These are phyloP conservation scores for Didymellaceae sp. DNA, from an alignment of 2,329 filamentous ascomycete species.

Conservation along the genomic window DNA sequence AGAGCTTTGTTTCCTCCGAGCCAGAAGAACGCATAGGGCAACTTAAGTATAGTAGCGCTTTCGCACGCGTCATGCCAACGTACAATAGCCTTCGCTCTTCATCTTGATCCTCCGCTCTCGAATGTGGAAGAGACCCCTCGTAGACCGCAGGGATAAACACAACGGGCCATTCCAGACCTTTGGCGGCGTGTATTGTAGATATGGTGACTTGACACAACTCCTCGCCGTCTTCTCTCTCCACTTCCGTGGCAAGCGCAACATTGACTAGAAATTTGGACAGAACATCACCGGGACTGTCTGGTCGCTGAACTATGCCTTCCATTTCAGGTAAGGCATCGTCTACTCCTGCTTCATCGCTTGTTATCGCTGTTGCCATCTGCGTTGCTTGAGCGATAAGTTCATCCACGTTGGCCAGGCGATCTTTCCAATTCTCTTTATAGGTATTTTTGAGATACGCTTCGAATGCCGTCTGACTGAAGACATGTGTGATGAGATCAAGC, in stretches of 20 bases:
- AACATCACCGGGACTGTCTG: conserved; percentile 63
- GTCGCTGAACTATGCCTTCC: conserved; percentile 71
- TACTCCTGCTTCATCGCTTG: conserved; percentile 48
- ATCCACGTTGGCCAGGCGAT: conserved; percentile 85
- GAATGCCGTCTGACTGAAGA: conserved; percentile 72
- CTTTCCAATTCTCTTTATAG: conserved; percentile 69
- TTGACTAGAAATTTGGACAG: conserved; percentile 87
- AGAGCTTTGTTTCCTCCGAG: conserved; percentile 68
- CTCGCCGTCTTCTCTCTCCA: conserved; percentile 66
- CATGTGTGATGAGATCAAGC: conserved; percentile 60
- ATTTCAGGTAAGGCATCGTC: conserved; percentile 67
- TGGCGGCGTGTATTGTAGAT: conserved; percentile 94
- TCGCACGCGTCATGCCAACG: conserved; percentile 94
- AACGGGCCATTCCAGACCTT: conserved; percentile 94
- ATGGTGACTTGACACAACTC: conserved; percentile 76
- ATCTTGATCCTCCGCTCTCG: conserved; percentile 80
- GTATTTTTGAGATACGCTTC: conserved; percentile 74
- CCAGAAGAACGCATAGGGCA: conserved; percentile 73
- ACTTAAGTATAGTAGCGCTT: conserved; percentile 85
- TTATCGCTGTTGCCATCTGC: conserved; percentile 66
- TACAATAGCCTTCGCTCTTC: conserved; percentile 91
- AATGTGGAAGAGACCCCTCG: conserved; percentile 88
- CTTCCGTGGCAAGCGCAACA: conserved; percentile 76
- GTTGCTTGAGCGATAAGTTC: conserved; percentile 82
- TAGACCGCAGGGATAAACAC: conserved; percentile 93